Evolutionary conservation across 1,284 basidiomycete genomes (phyloP).

Genomic region (Lentinus polychrous): DNA sequence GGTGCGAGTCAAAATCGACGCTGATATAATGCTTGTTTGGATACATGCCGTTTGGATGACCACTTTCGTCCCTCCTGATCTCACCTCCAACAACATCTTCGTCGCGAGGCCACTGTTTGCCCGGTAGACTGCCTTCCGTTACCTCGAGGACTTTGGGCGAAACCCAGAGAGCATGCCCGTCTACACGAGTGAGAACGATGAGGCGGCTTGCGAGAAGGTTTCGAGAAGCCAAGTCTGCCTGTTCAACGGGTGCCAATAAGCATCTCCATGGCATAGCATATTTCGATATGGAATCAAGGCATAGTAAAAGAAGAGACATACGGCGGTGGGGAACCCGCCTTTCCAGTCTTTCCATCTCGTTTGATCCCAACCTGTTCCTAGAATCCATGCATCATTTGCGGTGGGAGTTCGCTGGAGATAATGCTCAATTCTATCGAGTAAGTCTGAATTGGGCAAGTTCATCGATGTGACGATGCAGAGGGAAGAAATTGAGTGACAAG

Average conservation of each 20-base stretch:
- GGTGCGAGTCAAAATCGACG: not conserved
- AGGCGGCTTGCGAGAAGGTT: conserved; percentile 55
- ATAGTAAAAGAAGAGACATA: conserved; percentile 27
- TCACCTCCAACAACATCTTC: conserved; percentile 67
- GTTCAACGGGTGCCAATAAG: conserved; percentile 6
- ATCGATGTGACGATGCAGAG: too few relatives aligned
- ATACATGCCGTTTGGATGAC: conserved; percentile 64
- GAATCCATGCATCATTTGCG: conserved; percentile 59
- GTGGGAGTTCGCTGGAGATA: conserved; percentile 57
- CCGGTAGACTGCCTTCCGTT: conserved; percentile 26
- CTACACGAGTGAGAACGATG: conserved; percentile 69
- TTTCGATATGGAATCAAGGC: not conserved
- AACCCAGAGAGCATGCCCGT: conserved; percentile 84
- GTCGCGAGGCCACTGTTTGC: conserved; percentile 36
- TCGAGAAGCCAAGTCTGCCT: conserved; percentile 53
- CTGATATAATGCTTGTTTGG: conserved; percentile 4
- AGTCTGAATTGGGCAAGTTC: conserved; percentile 34
- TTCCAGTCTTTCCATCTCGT: conserved; percentile 56
- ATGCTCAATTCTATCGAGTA: conserved; percentile 52
- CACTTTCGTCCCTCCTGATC: conserved; percentile 59
- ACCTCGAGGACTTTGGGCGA: conserved; percentile 61
- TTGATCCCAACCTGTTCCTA: conserved; percentile 93
- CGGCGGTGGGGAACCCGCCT: conserved; percentile 72
- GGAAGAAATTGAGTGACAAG: too few relatives aligned
- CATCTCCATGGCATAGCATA: not conserved